Base-by-base conservation (phyloP, 75 land plant genomes). In the Picea glauca region DNA sequence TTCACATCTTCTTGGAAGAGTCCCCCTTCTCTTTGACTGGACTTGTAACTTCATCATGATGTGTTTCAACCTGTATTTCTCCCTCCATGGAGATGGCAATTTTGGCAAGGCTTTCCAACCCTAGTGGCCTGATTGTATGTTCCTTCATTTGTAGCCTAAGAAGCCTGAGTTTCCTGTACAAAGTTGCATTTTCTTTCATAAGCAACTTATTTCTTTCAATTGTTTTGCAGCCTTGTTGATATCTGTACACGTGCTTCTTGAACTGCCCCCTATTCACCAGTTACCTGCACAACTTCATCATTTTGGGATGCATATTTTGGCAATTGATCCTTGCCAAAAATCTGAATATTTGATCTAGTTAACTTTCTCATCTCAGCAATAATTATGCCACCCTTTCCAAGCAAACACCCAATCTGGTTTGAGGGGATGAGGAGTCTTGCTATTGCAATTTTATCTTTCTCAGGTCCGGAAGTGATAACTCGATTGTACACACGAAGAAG, bases 271-370 rank as follows among this genome's bases (percentile, higher is more conserved):
- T 58, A 66, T 33, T 86, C 88, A 30, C 96, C 93, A 76, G 81
- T 86, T 58, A 93, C 97, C 93, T 90, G 92, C 77, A 94, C 89
- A 5, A 94, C 87, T 78, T 94, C 97, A 76, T 84, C 84, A 87
- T 85, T 85, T 67, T 88, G 90, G n/a, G 78, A 76, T 66, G 88
- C 91, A 89, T 87, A 81, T 74, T 84, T 76, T 60, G 94, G 93
- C 43, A 83, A 77, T 68, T 86, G 83, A 64, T 92, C 98, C 80
- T 92, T 92, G 6, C 83, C 86, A 79, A 90, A 81, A 35, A 94
- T 83, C 33, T 89, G 91, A 17, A 94, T 90, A 66, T 84, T 79
- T 63, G 98, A 91, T 32, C 93, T 85, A 72, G 95, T 65, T 26
- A 63, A 46, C 78, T 88, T 89, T 76, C 94, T 88, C 94, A 94